Evolutionary conservation across 2,329 filamentous ascomycete genomes (phyloP), one percentile per base, ranked within the genome.

Genomic region (Xylariaceae sp.): DNA sequence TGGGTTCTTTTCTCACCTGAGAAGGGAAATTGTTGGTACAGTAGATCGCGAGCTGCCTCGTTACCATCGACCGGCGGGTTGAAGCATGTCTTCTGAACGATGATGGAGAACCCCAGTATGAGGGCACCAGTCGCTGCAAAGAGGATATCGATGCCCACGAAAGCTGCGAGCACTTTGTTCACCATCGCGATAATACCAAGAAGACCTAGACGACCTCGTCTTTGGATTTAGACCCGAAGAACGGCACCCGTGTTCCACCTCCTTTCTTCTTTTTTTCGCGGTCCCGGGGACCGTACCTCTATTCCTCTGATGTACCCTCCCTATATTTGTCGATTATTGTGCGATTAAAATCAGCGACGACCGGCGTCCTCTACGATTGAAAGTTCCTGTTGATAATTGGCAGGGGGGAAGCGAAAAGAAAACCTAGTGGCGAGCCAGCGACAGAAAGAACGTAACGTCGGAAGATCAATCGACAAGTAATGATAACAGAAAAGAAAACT

Each of bases 11-110:
- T 11, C 12, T 34, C 14, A 78, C 75, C 77, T 62, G 77, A 78
- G 47, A 86, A 72, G 8, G 83, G 83, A 54, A 86, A 84, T 26
- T 72, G 70, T 63, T 78, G 76, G 70, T 84, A 83, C 19, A 86
- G 70, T 37, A 86, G 71, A 61, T 82, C 76, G 54, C 79, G 76
- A 26, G 80, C 80, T 24, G 79, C 81, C 54, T 82, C 74, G 53
- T 72, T 67, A 52, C 83, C 83, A 39, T 79, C 73, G 3, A 65
- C 69, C 28, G 81, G 75, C 11, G 62, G 46, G 60, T 80, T 69
- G 69, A 76, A 73, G 70, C 77, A 74, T 55, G 76, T 73, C 58
- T 77, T 79, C 65, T 75, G 74, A 62, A 82, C 81, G 65, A 84
- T 75, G 70, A 85, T 69, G 50, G 77, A 81, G 71, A 85, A 85